Evolutionary conservation across 2,329 filamentous ascomycete species (phyloP), one percentile per base, ranked within the genome.

Genomic region (Fusarium tupiense): DNA sequence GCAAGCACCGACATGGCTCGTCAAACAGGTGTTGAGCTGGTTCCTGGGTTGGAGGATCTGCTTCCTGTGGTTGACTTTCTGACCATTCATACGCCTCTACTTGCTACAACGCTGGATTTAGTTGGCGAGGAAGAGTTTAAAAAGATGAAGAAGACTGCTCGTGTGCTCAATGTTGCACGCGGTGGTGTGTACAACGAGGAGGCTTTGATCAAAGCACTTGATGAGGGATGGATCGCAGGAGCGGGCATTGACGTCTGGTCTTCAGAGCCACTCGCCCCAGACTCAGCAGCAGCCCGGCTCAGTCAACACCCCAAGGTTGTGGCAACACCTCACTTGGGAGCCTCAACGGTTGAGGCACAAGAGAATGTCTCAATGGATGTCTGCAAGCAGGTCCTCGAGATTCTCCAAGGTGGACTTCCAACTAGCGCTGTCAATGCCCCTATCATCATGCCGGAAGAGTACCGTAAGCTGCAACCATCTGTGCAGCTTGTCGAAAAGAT

Each of bases 301-400:
- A 89, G 93, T 64, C 86, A 85, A 16, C 93, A 96, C 75, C 88
- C 91, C 2, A 91, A 90, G 73, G 93, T 94, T 2, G 91, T 96
- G 5, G 91, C 91, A 3, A 96, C 94, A 13, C 94, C 94, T 3
- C 94, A 96, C 80, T 86, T 96, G 0, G 93, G 93, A 13, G 94
- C 94, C 0, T 94, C 91, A 0, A 96, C 94, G 0, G 88, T 93
- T 40, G 94, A 96, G 85, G 94, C 94, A 0, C 93, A 96, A 81
- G 93, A 96, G 78, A 95, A 95, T 70, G 93, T 95, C 8, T 93
- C 92, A 3, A 89, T 95, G 71, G 94, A 96, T 76, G 94, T 96
- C 14, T 96, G 93, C 81, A 91, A 92, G 40, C 93, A 96, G 82
- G 92, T 95, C 19, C 86, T 93, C 1, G 88, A 91, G 66, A 94